Percentiles rank a stretch among this genome's conserved stretches.
Evolutionary conservation across 495 filamentous ascomycete species (phyloP).

Genomic region (Neurospora sp.): DNA sequence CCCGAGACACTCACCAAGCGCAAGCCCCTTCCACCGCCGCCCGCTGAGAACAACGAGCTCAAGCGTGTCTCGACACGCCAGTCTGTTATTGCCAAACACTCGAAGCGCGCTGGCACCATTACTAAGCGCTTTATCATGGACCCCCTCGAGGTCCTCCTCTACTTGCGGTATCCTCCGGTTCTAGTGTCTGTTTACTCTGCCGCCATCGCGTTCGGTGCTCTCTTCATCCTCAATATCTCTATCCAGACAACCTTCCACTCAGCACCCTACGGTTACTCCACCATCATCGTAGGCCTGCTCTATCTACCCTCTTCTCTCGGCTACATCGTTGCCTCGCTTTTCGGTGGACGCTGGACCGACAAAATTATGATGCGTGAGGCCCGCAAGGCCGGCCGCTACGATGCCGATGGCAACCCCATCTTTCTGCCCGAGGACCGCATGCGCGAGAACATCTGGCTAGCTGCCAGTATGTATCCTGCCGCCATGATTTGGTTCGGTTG

Average conservation of each 20-base stretch:
- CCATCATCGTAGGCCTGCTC: slow-evolving; percentile 65
- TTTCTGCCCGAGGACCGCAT: slow-evolving; percentile 82
- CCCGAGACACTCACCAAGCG: slow-evolving; percentile 54
- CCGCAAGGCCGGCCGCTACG: slow-evolving; percentile 56
- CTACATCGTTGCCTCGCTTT: slow-evolving; percentile 59
- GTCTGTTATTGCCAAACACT: slow-evolving; percentile 42
- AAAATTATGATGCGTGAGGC: slow-evolving; percentile 81
- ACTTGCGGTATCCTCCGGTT: slow-evolving; percentile 73
- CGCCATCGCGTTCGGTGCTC: slow-evolving; percentile 66
- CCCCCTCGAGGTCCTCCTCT: slow-evolving; percentile 67
- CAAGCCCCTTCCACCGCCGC: slow-evolving; percentile 4
- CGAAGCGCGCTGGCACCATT: slow-evolving; percentile 40
- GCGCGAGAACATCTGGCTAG: slow-evolving; percentile 81
- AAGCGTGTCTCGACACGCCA: slow-evolving; percentile 53
- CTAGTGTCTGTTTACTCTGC: slow-evolving; percentile 73
- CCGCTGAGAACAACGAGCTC: slow-evolving; percentile 16
- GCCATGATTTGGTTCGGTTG: slow-evolving; percentile 57
- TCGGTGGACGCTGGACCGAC: slow-evolving; percentile 85
- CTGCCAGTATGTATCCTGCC: slow-evolving; percentile 62
- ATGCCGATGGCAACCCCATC: slow-evolving; percentile 56
- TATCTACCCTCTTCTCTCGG: slow-evolving; percentile 78
- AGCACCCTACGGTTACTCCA: slow-evolving; percentile 63
- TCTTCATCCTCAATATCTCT: slow-evolving; percentile 84
- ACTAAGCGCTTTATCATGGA: slow-evolving; percentile 65
- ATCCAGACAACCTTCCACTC: slow-evolving; percentile 65